A percentile compares a stretch with the other conserved stretches of the same genome.
These are phyloP conservation scores for Elsinoe fawcettii DNA, from an alignment of 2,329 filamentous ascomycete species.

Conservation along the genomic window DNA sequence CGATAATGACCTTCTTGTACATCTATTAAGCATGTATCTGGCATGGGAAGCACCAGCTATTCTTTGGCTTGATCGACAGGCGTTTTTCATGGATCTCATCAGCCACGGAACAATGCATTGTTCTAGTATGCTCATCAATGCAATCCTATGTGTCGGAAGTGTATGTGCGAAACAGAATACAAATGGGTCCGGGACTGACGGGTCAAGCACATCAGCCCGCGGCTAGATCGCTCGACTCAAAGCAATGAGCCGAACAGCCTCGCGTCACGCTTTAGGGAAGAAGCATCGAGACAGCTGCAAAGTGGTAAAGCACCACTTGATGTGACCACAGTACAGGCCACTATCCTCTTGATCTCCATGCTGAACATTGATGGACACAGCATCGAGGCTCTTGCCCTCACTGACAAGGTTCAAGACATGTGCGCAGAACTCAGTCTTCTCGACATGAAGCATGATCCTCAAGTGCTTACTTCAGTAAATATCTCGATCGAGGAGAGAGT, in stretches of 20 bases:
- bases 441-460: background rate
- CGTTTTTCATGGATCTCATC: background rate
- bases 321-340: background rate
- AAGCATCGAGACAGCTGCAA: background rate
- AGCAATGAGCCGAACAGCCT: background rate
- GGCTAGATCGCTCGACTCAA: background rate
- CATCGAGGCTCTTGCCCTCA: background rate
- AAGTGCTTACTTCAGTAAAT: background rate
- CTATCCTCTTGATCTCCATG: background rate
- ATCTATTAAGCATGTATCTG: background rate
- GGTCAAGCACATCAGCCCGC: background rate
- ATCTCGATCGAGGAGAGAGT: background rate
- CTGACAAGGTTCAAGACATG: background rate
- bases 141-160: background rate
- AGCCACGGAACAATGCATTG: background rate
- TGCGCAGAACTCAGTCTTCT: background rate
- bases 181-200: background rate
- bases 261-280: background rate
- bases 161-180: background rate
- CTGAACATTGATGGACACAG: background rate
- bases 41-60: conserved; percentile 1
- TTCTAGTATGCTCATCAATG: conserved; percentile 4
- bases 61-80: background rate
- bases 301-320: background rate
- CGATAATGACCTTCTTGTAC: conserved; percentile 9